A percentile compares a stretch with the other conserved stretches of the same genome.
phyloP scores from a whole-genome alignment of 176 grass and related monocot species.

The Cymbopogon citratus region DNA sequence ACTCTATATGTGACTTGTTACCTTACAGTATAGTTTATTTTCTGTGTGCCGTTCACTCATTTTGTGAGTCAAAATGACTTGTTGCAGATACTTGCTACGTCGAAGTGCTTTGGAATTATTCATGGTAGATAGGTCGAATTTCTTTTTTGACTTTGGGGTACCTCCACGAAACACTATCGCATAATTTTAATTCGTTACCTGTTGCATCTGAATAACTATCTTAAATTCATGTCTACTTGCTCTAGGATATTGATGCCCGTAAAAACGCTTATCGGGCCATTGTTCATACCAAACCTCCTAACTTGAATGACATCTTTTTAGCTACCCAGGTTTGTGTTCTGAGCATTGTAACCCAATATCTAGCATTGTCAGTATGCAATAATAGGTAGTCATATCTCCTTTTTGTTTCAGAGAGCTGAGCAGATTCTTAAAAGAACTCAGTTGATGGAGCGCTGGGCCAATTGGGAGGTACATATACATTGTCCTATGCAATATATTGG shows the following conservation, averaged over 20 bases:
- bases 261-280: constrained; percentile 95
- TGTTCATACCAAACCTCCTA: constrained; percentile 77
- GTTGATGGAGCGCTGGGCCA: constrained; percentile 89
- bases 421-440: constrained; percentile 99
- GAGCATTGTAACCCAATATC: constrained; percentile 11
- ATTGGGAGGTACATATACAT: constrained; percentile 82
- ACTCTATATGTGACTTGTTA: not conserved
- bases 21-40: not conserved
- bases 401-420: constrained; percentile 77
- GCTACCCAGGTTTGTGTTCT: constrained; percentile 77
- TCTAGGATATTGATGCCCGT: constrained; percentile 82
- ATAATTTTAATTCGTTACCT: constrained; percentile 17
- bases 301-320: constrained; percentile 95
- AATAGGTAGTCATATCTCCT: constrained; percentile 13
- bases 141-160: constrained; percentile 99
- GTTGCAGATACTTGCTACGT: constrained; percentile 81
- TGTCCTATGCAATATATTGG: constrained; percentile 18
- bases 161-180: constrained; percentile 5
- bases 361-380: constrained; percentile 8
- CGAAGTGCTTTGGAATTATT: constrained; percentile 98
- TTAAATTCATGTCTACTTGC: constrained; percentile 25
- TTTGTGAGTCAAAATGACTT: constrained; percentile 24
- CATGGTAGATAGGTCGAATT: constrained; percentile 97
- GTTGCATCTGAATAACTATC: constrained; percentile 8
- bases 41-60: not conserved